These are phyloP conservation scores for Bidens hawaiensis DNA, from an alignment of 140 eudicot species.

Conservation along the genomic window DNA sequence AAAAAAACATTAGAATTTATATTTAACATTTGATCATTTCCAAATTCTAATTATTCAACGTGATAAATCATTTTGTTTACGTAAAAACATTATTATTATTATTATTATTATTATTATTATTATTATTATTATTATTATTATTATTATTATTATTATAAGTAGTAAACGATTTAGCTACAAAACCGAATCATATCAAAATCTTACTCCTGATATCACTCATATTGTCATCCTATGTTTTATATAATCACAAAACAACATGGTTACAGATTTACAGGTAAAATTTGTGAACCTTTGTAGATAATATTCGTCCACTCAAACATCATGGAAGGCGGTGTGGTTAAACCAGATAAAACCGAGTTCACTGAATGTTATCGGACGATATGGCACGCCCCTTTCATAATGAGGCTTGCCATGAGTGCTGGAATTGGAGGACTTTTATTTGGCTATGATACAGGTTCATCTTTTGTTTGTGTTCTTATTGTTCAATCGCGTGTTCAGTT, in stretches of 20 bases:
- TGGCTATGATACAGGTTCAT: constrained; percentile 68
- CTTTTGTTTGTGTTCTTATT: neutral
- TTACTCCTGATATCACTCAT: neutral
- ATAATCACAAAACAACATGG: too few relatives aligned
- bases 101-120: too few relatives aligned
- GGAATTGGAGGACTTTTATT: constrained; percentile 88
- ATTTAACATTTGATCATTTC: too few relatives aligned
- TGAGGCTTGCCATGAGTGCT: constrained; percentile 69
- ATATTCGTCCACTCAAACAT: too few relatives aligned
- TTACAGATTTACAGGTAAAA: neutral
- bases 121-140: too few relatives aligned
- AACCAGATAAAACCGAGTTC: constrained; percentile 47
- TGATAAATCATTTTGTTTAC: too few relatives aligned
- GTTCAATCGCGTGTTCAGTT: neutral
- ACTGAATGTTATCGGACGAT: constrained; percentile 51
- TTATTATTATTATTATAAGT: too few relatives aligned
- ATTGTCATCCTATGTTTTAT: neutral
- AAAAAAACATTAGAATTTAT: too few relatives aligned
- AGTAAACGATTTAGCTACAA: neutral
- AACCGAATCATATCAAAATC: neutral
- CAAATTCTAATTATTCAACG: too few relatives aligned
- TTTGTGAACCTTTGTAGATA: too few relatives aligned
- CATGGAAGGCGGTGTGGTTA: constrained; percentile 21
- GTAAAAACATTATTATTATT: too few relatives aligned
- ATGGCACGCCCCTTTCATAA: constrained; percentile 62